Evolutionary conservation across 2,329 filamentous ascomycete species (phyloP), one percentile per base, ranked within the genome.

Genomic region (Colletotrichum eleusines): DNA sequence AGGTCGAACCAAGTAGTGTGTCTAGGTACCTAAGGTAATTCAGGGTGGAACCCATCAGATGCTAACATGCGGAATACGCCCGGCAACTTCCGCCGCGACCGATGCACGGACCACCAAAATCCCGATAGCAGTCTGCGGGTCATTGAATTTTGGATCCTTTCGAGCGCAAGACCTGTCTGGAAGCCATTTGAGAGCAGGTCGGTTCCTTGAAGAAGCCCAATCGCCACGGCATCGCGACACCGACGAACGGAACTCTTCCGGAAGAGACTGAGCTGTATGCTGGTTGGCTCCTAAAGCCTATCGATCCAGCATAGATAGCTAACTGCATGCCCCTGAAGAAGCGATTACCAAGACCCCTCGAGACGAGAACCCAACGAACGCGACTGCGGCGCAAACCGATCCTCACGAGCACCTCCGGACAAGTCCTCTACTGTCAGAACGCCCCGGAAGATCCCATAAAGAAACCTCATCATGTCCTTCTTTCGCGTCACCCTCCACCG

Each of bases 401-500:
- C 53, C 7, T 33, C 14, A 23, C 31, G 12, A 38, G 53, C 53
- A 35, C 12, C 2, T 23, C 31, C 31, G 11, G 20, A 23, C 1
- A 18, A 23, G 11, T 18, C 28, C 46, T 35, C 6, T 14, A 46
- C 38, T 7, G 23, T n/a, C 38, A 26, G 46, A 59, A 20, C 38
- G 33, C 23, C n/a, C 11, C 9, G 20, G 12, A n/a, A 50, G 31
- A 18, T 26, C 18, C 1, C 11, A 1, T 11, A 6, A 18, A 35
- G 26, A 26, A 8, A 20, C 23, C 66, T 46, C 44, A 76, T 63
- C 72, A 94, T 94, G 91, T 86, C 90, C 69, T 97, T 89, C 86
- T 98, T 98, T 87, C 92, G 93, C 79, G 94, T 98, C 80, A 97
- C 94, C 59, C 92, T 97, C 68, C 89, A 96, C 83, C 93, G 95